These are phyloP conservation scores for Russula earlei DNA, from an alignment of 768 basidiomycete species.

Conservation along the genomic window DNA sequence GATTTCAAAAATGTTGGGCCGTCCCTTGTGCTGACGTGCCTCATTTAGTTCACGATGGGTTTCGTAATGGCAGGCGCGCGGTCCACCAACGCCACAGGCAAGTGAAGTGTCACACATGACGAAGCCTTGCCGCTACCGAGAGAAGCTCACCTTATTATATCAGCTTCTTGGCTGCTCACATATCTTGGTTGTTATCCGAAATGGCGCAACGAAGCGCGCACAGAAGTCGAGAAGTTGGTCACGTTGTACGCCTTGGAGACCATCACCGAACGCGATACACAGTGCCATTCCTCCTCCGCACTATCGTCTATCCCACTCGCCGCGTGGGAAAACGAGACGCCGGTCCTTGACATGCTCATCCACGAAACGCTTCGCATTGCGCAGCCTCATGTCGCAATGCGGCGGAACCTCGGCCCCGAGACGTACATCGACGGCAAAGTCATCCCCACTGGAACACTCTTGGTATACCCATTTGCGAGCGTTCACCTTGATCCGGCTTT, in stretches of 20 bases:
- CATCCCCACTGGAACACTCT: slow-evolving; percentile 65
- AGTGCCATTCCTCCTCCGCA: slow-evolving; percentile 30
- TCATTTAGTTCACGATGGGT: slow-evolving; percentile 67
- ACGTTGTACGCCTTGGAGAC: slow-evolving; percentile 2
- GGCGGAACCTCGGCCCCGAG: slow-evolving; percentile 68
- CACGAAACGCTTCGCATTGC: slow-evolving; percentile 71
- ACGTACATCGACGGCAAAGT: slow-evolving; percentile 57
- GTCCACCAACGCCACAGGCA: slow-evolving; percentile 67
- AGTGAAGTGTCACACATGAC: slow-evolving; percentile 11
- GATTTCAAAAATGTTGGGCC: neutral
- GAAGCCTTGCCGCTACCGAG: slow-evolving; percentile 1
- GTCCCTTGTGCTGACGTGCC: slow-evolving; percentile 15
- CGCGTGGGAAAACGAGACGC: slow-evolving; percentile 61
- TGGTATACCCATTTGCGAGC: slow-evolving; percentile 73
- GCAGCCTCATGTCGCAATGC: slow-evolving; percentile 74
- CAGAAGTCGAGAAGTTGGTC: slow-evolving; percentile 51
- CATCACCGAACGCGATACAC: neutral
- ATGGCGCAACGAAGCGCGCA: slow-evolving; percentile 52
- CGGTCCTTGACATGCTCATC: slow-evolving; percentile 63
- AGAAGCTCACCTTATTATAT: slow-evolving; percentile 1
- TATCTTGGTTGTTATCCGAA: slow-evolving; percentile 59
- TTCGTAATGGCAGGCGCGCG: slow-evolving; percentile 72
- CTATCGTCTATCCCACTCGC: slow-evolving; percentile 55
- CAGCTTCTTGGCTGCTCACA: slow-evolving; percentile 66
- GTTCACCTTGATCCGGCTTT: slow-evolving; percentile 64